phyloP scores from a whole-genome alignment of 805 yeast genomes.

The Wickerhamiella alocasiicola region DNA sequence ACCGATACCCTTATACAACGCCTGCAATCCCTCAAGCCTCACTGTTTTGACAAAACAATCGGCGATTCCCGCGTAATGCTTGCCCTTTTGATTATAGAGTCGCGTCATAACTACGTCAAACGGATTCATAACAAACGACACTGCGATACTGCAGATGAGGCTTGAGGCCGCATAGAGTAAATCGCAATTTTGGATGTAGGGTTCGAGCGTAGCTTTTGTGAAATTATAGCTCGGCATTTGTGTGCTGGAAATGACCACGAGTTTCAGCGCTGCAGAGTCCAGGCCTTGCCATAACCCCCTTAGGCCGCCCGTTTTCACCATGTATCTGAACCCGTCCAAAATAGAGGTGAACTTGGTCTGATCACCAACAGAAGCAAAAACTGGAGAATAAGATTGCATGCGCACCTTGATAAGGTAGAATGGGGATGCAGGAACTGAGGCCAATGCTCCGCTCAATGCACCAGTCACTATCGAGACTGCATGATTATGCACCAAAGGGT shows the following conservation, averaged over 20 bases:
- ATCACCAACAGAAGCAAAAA: conserved; percentile 57
- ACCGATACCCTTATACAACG: conserved; percentile 87
- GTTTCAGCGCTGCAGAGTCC: conserved; percentile 83
- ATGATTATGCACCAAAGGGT: conserved; percentile 37
- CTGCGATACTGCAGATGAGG: conserved; percentile 78
- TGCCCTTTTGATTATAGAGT: conserved; percentile 87
- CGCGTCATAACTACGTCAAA: conserved; percentile 93
- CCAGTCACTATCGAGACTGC: conserved; percentile 70
- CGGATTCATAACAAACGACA: conserved; percentile 91
- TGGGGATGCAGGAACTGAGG: conserved; percentile 87
- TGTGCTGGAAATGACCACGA: conserved; percentile 88
- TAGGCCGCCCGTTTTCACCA: conserved; percentile 57
- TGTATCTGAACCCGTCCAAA: conserved; percentile 51
- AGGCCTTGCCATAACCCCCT: conserved; percentile 62
- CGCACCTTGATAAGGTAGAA: conserved; percentile 85
- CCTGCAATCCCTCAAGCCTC: conserved; percentile 64
- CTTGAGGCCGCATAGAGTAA: conserved; percentile 60
- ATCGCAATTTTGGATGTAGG: conserved; percentile 46
- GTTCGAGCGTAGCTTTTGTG: conserved; percentile 51
- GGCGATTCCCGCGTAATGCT: conserved; percentile 69
- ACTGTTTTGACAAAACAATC: conserved; percentile 84
- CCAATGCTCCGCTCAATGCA: conserved; percentile 70
- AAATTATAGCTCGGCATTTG: conserved; percentile 84
- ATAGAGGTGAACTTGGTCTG: conserved; percentile 76
- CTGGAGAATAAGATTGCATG: conserved; percentile 85